Conservation (phyloP, 2,329 filamentous ascomycete genomes). For the Lachnum nothofagi region DNA sequence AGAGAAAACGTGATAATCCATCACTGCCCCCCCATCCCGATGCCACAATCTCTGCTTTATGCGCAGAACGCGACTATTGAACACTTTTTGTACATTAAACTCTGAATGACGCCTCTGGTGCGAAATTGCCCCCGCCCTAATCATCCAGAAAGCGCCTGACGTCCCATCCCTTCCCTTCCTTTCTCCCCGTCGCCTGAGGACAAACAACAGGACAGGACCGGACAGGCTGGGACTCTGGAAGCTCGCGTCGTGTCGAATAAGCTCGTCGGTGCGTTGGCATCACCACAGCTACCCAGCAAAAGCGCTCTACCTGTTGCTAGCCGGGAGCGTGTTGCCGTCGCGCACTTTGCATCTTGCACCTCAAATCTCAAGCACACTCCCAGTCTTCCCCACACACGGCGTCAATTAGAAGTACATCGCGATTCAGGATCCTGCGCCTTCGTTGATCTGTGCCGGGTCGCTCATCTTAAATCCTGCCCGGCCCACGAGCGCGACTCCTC, state of each 20-base stretch:
- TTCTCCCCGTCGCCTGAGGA: neutral
- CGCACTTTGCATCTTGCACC: neutral
- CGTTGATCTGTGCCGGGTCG: neutral
- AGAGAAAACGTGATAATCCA: too few relatives aligned
- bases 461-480: neutral
- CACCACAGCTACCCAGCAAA: neutral
- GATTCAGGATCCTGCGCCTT: neutral
- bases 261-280: constrained; percentile 1
- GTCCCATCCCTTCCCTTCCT: neutral
- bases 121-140: too few relatives aligned
- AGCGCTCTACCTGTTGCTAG: neutral
- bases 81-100: too few relatives aligned
- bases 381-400: neutral
- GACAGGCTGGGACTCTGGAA: neutral
- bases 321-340: neutral
- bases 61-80: too few relatives aligned
- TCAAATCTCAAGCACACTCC: too few relatives aligned
- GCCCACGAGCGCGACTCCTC: constrained; percentile 1
- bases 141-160: too few relatives aligned
- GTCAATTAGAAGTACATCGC: neutral
- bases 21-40: too few relatives aligned
- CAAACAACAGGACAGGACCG: too few relatives aligned
- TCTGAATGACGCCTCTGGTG: too few relatives aligned
- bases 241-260: constrained; percentile 1
- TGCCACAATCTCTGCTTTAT: too few relatives aligned